These are phyloP conservation scores for Teunomyces cretensis DNA, from an alignment of 805 yeast species.

Conservation along the genomic window DNA sequence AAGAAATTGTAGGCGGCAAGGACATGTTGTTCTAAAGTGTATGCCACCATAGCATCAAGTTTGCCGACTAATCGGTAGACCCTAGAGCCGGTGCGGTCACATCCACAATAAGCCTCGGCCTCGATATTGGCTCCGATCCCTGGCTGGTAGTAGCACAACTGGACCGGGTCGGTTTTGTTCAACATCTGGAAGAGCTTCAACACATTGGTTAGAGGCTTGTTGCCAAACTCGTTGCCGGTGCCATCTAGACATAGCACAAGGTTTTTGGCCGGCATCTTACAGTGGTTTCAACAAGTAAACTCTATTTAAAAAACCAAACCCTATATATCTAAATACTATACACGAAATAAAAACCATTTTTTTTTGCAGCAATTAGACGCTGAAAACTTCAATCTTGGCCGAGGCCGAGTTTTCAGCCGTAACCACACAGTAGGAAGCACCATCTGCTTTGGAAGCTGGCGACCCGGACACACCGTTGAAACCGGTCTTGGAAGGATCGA, in stretches of 20 bases:
- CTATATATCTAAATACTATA: neutral
- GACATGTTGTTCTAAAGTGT: constrained; percentile 55
- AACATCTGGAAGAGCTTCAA: constrained; percentile 52
- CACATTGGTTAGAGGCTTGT: constrained; percentile 53
- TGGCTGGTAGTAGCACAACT: constrained; percentile 65
- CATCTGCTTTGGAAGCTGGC: constrained; percentile 44
- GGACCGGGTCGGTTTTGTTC: constrained; percentile 43
- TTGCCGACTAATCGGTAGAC: constrained; percentile 7
- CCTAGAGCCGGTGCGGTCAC: constrained; percentile 16
- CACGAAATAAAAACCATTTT: neutral
- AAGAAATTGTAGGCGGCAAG: constrained; percentile 56
- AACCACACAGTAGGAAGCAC: constrained; percentile 80
- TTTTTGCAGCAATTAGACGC: constrained; percentile 5
- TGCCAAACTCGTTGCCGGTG: constrained; percentile 58
- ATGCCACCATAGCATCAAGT: constrained; percentile 53
- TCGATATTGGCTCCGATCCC: constrained; percentile 59
- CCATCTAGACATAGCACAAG: constrained; percentile 64
- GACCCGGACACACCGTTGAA: constrained; percentile 54
- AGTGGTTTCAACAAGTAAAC: neutral
- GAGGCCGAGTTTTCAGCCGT: constrained; percentile 64
- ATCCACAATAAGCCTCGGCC: constrained; percentile 32
- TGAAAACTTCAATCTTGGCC: constrained; percentile 74
- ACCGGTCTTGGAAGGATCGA: constrained; percentile 66
- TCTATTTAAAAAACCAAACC: constrained; percentile 4
- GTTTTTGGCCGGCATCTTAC: constrained; percentile 28